Base-by-base conservation (phyloP, 148 eudicot genomes). In the Chenopodium suecicum region DNA sequence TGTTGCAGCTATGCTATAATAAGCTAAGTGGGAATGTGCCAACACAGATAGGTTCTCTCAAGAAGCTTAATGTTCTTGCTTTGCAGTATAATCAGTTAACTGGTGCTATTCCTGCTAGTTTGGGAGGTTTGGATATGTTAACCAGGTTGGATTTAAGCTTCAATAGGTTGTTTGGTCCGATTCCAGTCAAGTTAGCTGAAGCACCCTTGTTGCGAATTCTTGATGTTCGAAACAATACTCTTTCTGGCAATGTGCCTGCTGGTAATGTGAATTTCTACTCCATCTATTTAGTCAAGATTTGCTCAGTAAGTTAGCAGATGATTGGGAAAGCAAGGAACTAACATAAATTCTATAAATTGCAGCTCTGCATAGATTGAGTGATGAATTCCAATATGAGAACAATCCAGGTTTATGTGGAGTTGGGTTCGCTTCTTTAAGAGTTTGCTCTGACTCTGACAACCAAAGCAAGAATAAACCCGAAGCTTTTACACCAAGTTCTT, bases 81-180 rank as follows among this genome's bases (percentile, higher is more conserved):
- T 81, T 94, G 63, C 94, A 91, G 84, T 90, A 88, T 79, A 94
- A 94, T 87, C 86, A 81, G 73, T 79, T 94, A 65, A 90, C 82
- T 29, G 98, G 97, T 70, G 95, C 95, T n/a, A 90, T 94, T 68
- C 98, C 97, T 69, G 97, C 98, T 73, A 91, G 91, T 75, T 84
- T 94, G 79, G 98, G 97, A 44, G 90, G 88, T 20, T 78, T 94
- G 86, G 73, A 78, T 76, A 76, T 79, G 88, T 82, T 94, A 77
- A 89, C 84, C 29, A 93, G 98, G 88, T 72, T 94, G 86, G 97
- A 94, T 85, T 85, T 94, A 81, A 90, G 98, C 81, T 90, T 88
- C 74, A 94, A 94, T 83, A 83, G 13, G 37, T 89, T 94, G 22
- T 94, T 93, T 60, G 98, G 98, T 68, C 89, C 95, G 4, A 93